Evolutionary conservation across 495 filamentous ascomycete genomes (phyloP).

Genomic region (Letharia columbiana): DNA sequence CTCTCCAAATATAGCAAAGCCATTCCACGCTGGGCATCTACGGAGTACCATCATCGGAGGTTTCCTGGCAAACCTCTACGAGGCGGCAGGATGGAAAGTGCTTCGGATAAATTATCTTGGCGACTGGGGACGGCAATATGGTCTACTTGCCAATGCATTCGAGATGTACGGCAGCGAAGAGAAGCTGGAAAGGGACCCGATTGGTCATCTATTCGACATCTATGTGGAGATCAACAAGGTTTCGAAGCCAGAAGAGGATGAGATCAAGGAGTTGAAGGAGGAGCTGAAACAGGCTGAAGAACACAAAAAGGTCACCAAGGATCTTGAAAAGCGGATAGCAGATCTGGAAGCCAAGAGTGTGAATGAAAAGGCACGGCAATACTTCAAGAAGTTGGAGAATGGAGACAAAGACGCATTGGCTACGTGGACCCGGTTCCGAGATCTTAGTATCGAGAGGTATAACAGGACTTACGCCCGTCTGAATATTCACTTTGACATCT

Average conservation of each 20-base stretch:
- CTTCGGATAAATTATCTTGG: slow-evolving; percentile 67
- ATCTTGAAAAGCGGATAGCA: slow-evolving; percentile 42
- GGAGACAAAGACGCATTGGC: slow-evolving; percentile 66
- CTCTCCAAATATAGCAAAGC: slow-evolving; percentile 68
- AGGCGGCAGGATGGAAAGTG: slow-evolving; percentile 63
- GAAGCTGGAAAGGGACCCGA: slow-evolving; percentile 51
- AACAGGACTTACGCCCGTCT: slow-evolving; percentile 71
- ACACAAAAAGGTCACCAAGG: slow-evolving; percentile 39
- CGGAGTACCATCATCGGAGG: slow-evolving; percentile 70
- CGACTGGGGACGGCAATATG: slow-evolving; percentile 73
- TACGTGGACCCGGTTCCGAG: slow-evolving; percentile 80
- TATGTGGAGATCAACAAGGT: slow-evolving; percentile 57
- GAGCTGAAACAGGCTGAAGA: slow-evolving; percentile 46
- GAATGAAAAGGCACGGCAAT: slow-evolving; percentile 60
- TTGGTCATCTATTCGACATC: slow-evolving; percentile 61
- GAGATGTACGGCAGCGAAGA: slow-evolving; percentile 56
- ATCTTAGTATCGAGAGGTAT: slow-evolving; percentile 81
- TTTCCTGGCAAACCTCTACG: slow-evolving; percentile 60
- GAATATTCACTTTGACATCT: slow-evolving; percentile 90
- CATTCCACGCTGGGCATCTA: slow-evolving; percentile 65
- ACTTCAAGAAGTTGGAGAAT: slow-evolving; percentile 90
- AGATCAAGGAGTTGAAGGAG: slow-evolving; percentile 50
- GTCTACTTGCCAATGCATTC: slow-evolving; percentile 60
- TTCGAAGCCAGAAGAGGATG: slow-evolving; percentile 42
- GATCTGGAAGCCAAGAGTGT: slow-evolving; percentile 48